Evolutionary conservation across 441 rosid genomes (phyloP), one percentile per base, ranked within the genome.

Genomic region (Populus tomentosa): DNA sequence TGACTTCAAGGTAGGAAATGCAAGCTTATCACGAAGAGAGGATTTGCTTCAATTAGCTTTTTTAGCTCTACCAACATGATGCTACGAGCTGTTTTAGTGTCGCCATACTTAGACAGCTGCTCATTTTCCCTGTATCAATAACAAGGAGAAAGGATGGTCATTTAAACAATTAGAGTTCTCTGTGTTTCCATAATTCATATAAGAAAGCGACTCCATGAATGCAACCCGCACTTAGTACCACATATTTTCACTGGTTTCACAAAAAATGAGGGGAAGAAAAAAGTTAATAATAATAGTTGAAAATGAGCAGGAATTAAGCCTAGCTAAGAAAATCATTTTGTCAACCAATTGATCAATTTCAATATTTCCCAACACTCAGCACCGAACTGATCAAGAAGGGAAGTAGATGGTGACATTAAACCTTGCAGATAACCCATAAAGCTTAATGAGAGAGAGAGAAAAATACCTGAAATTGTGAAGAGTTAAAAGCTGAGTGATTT

Each of bases 41-140:
- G 97, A 80, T 92, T 94, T 64, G 94, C 97, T 84, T 91, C 95
- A 63, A 94, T 93, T 21, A 94, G 97, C 77, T 90, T 92, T 73
- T 91, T 94, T 0, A 94, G 83, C 85, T 90, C 93, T 80, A 79
- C 79, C 86, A 91, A 83, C 98, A 94, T 89, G 80, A 90, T 87
- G 81, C 85, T 71, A 63, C 98, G 89, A 72, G 97, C 98, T 69
- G 94, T 88, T 85, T 90, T 90, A 18, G 97, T 89, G 72, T 94
- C 98, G 21, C 98, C 98, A 75, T 93, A 91, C 80, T 89, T 91
- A 72, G 98, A 93, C 32, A 94, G 91, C 86, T 94, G 94, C 82
- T 93, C 95, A 79, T 94, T 91, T 84, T 91, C 95, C 88, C 98
- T 94, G 89, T 76, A 81, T 73, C 71, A 14, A 71, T 32, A 66